Evolutionary conservation across 257 asterid species (phyloP), one percentile per base, ranked within the genome.

Genomic region (Oldenlandia corymbosa): DNA sequence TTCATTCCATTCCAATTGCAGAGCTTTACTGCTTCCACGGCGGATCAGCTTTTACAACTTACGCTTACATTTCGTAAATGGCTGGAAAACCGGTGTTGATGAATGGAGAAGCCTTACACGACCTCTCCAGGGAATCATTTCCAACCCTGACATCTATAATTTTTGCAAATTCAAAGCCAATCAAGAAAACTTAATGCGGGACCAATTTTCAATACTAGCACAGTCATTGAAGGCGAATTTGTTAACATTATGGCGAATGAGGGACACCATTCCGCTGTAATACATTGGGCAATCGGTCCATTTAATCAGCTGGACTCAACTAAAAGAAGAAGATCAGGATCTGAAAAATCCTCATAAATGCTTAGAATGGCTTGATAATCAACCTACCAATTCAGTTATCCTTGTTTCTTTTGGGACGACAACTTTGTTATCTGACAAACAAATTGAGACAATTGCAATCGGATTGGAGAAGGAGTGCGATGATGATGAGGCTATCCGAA

Each of bases 21-120:
- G 85, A 81, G 24, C 68, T 77, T 8, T 87, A 81, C 20, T 57
- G 71, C 24, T 85, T 87, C 24, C 77, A 77, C 0, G 76, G 90
- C 37, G 18, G 63, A 3, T 83, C 95, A 0, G 78, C 84, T 9
- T 72, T 85, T 55, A 2, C 71, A 0, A 8, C 58, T 0, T 76
- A 61, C 32, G 45, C 75, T 0, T 70, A 62, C 39, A 0, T 1
- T 10, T 76, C 75, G 74, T 79, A 79, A 18, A 31, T 34, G 4
- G 51, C 7, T 0, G 71, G 72, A 17, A 72, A 45, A 31, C 78
- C 77, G 0, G 46, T 23, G 28, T 58, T 65, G 5, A 56, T 24
- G 17, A 60, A 62, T 23, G 74, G 63, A 2, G 59, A 21, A 32
- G 31, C 55, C 2, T 53, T 64, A 13, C 39, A 72, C 21, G 52